Evolutionary conservation across 2,329 filamentous ascomycete genomes (phyloP).

Genomic region (Calonectria honghensis): DNA sequence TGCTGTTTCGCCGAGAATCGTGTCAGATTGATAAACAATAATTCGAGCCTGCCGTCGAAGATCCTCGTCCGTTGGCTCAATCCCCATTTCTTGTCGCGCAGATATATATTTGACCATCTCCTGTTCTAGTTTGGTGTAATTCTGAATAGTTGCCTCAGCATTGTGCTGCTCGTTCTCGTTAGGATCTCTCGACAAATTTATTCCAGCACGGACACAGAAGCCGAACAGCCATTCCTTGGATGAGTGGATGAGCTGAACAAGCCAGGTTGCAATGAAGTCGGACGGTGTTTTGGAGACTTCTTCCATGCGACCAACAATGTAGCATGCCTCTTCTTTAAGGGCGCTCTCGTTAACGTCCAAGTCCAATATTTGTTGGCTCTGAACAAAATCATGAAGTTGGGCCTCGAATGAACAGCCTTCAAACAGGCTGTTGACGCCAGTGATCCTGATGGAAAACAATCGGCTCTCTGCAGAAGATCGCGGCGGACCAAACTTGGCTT

Average conservation of each 20-base stretch:
- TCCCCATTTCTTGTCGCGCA: slow-evolving; percentile 31
- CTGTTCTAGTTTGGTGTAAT: slow-evolving; percentile 45
- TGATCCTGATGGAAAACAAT: slow-evolving; percentile 49
- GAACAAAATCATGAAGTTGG: slow-evolving; percentile 44
- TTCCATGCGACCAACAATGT: slow-evolving; percentile 43
- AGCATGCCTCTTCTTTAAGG: slow-evolving; percentile 45
- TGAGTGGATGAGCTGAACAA: slow-evolving; percentile 44
- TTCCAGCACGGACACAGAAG: slow-evolving; percentile 37
- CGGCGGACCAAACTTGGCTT: slow-evolving; percentile 50
- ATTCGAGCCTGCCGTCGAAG: slow-evolving; percentile 44
- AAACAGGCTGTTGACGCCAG: slow-evolving; percentile 52
- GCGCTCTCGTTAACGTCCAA: slow-evolving; percentile 21
- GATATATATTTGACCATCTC: slow-evolving; percentile 41
- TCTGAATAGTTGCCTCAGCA: slow-evolving; percentile 33
- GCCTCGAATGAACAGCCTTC: slow-evolving; percentile 52
- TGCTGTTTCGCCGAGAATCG: slow-evolving; percentile 38
- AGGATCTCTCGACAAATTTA: neutral
- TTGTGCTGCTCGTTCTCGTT: neutral
- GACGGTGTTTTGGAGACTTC: slow-evolving; percentile 43
- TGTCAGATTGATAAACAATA: slow-evolving; percentile 40
- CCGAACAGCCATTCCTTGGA: slow-evolving; percentile 39
- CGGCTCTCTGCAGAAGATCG: slow-evolving; percentile 49
- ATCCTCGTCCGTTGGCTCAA: slow-evolving; percentile 45
- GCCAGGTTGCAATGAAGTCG: slow-evolving; percentile 49
- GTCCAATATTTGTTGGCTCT: slow-evolving; percentile 25